Conservation (phyloP, 768 basidiomycete genomes). For the Termitomyces sp. region DNA sequence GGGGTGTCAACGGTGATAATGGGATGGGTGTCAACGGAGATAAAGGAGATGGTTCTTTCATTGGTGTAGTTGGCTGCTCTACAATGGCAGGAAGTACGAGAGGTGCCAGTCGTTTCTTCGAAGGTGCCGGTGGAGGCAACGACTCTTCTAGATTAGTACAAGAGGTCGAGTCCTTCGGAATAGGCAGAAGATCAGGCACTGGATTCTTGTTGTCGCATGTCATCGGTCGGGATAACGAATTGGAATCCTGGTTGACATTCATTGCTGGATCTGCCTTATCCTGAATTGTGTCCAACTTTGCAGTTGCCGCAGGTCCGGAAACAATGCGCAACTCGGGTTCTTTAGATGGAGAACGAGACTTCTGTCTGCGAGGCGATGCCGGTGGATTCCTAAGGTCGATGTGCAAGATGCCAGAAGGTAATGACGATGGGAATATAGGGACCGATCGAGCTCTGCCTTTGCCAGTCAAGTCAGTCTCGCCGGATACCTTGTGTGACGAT, state of each 20-base stretch:
- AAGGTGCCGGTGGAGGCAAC: not conserved
- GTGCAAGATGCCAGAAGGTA: slow-evolving; percentile 22
- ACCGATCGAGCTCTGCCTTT: slow-evolving; percentile 44
- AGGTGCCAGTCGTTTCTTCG: not conserved
- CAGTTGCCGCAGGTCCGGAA: slow-evolving; percentile 12
- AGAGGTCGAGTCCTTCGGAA: not conserved
- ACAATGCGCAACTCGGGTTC: slow-evolving; percentile 29
- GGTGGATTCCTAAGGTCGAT: slow-evolving; percentile 44
- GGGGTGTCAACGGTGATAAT: slow-evolving; percentile 47
- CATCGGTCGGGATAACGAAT: slow-evolving; percentile 9
- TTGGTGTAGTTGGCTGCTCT: slow-evolving; percentile 22
- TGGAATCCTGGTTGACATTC: slow-evolving; percentile 21
- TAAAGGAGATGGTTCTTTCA: slow-evolving; percentile 19
- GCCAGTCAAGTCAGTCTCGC: slow-evolving; percentile 11
- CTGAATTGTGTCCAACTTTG: slow-evolving; percentile 14
- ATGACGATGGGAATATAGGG: slow-evolving; percentile 33
- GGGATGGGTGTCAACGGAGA: slow-evolving; percentile 52
- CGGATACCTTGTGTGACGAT: slow-evolving; percentile 18
- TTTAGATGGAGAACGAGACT: slow-evolving; percentile 44
- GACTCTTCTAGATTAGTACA: not conserved
- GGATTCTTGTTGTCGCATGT: not conserved
- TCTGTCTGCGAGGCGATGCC: slow-evolving; percentile 33
- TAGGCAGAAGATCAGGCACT: not conserved
- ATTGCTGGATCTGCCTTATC: slow-evolving; percentile 20
- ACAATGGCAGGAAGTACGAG: slow-evolving; percentile 5